Evolutionary conservation across 306 rosid species (phyloP), one percentile per base, ranked within the genome.

Genomic region (Vicia faba): DNA sequence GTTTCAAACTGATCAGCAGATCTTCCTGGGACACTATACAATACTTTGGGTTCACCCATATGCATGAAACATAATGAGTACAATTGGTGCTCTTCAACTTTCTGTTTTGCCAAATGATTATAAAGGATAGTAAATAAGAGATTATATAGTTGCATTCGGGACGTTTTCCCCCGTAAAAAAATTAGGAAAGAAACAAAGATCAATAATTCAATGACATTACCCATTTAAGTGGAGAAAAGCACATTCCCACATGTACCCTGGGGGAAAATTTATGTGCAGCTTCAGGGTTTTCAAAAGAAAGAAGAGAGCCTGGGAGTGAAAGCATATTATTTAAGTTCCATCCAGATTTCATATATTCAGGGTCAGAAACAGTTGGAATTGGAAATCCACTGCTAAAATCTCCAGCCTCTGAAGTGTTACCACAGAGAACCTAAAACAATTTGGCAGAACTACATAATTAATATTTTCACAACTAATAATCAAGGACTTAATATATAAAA

Each of bases 41-140:
- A 89, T 61, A 89, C 67, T 84, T 60, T 89, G 50, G 96, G 91
- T 75, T 82, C 89, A 29, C 98, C 96, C 85, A 86, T 16, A 73
- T 89, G 96, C 84, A 83, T 16, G 76, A 83, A 92, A 64, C 71
- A 71, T 73, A 92, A 77, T 25, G 85, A 79, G 82, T 85, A 84
- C 58, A 92, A 83, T 61, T 66, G 82, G 84, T 87, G 96, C 76
- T 89, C 96, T 80, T 87, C 96, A 80, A 90, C 87, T 77, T 80
- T 84, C 96, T 92, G 87, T 56, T 79, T 18, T 57, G 31, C 4
- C 66, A 51, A 53, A 66, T 28, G 66, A 31, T 66, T 18, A 43
- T n/a, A 60, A 25, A 63, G 48, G 26, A 13, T 45, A 50, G 50
- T 41, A 41, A 57, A 46, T 23, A 70, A 26, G 11, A 49, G 29